These are phyloP conservation scores for Pistacia atlantica DNA, from an alignment of 345 rosid genomes.

Conservation along the genomic window DNA sequence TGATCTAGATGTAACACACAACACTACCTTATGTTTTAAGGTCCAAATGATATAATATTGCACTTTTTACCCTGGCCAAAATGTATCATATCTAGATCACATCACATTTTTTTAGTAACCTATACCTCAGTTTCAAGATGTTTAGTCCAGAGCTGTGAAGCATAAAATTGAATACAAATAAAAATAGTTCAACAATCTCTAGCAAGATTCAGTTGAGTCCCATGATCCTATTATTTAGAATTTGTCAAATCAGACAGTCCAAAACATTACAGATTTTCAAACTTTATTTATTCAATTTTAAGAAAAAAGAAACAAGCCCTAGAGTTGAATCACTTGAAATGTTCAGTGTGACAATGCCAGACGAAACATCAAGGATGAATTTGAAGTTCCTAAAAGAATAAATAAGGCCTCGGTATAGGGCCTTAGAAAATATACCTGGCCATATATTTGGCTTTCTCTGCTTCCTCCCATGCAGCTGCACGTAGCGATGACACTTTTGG, in stretches of 20 bases:
- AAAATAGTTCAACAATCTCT: not conserved
- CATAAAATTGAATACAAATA: not conserved
- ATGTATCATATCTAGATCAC: not conserved
- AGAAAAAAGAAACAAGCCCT: not conserved
- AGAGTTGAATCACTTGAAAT: slow-evolving; percentile 2
- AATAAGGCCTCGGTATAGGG: not conserved
- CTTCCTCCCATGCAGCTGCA: slow-evolving; percentile 92
- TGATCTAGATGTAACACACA: not conserved
- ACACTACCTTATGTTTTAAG: not conserved
- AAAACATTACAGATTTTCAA: not conserved
- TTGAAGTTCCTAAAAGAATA: not conserved
- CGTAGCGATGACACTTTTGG: slow-evolving; percentile 58
- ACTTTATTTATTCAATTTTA: too few species aligned
- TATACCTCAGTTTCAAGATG: not conserved
- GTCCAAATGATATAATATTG: not conserved
- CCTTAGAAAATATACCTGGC: slow-evolving; percentile 65
- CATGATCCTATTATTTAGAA: not conserved
- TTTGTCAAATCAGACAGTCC: not conserved
- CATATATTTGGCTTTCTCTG: slow-evolving; percentile 82
- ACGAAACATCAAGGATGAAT: not conserved
- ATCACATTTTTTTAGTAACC: not conserved
- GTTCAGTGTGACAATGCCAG: not conserved
- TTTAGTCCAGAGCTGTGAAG: not conserved
- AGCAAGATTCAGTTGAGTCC: slow-evolving; percentile 8
- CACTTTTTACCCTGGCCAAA: not conserved